A percentile compares a stretch with the other conserved stretches of the same genome.
Evolutionary conservation across 2,329 filamentous ascomycete species (phyloP).

Genomic region (Ramularia endophylla): DNA sequence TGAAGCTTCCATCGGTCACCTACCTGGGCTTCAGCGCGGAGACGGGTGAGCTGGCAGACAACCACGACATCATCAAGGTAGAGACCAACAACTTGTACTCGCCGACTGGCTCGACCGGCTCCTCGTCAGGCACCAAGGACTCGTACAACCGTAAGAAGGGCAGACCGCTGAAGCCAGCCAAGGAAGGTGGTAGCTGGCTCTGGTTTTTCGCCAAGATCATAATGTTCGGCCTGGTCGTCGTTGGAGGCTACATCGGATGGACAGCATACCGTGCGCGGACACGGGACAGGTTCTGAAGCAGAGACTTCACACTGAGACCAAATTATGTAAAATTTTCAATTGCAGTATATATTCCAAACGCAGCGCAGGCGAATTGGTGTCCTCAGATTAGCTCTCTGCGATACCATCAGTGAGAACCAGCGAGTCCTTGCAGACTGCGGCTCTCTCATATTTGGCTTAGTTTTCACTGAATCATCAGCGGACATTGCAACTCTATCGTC

Average conservation of each 20-base stretch:
- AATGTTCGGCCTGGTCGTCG: slow-evolving; percentile 63
- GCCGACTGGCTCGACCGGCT: slow-evolving; percentile 37
- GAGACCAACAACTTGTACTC: slow-evolving; percentile 84
- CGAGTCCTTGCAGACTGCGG: slow-evolving; percentile 15
- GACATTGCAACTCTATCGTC: slow-evolving; percentile 16
- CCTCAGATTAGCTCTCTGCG: slow-evolving; percentile 31
- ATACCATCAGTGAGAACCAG: slow-evolving; percentile 28
- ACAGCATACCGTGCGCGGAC: slow-evolving; percentile 67
- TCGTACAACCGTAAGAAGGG: slow-evolving; percentile 34
- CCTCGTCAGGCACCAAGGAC: slow-evolving; percentile 31
- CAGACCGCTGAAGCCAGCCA: slow-evolving; percentile 25
- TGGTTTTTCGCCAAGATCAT: slow-evolving; percentile 80
- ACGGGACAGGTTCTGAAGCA: slow-evolving; percentile 39
- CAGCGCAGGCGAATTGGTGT: slow-evolving; percentile 10
- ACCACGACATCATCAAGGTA: slow-evolving; percentile 92
- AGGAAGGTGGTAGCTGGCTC: slow-evolving; percentile 51
- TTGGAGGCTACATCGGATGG: slow-evolving; percentile 76
- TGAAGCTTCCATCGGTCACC: slow-evolving; percentile 68
- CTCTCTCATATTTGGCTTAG: slow-evolving; percentile 31
- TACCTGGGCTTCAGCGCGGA: slow-evolving; percentile 69
- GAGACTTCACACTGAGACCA: no score
- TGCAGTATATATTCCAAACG: slow-evolving; percentile 1
- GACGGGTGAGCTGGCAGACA: slow-evolving; percentile 93
- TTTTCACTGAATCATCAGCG: slow-evolving; percentile 23
- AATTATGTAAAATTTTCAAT: slow-evolving; percentile 6